Conservation (phyloP, 805 yeast species). For the Sugiyamaella marilandica region DNA sequence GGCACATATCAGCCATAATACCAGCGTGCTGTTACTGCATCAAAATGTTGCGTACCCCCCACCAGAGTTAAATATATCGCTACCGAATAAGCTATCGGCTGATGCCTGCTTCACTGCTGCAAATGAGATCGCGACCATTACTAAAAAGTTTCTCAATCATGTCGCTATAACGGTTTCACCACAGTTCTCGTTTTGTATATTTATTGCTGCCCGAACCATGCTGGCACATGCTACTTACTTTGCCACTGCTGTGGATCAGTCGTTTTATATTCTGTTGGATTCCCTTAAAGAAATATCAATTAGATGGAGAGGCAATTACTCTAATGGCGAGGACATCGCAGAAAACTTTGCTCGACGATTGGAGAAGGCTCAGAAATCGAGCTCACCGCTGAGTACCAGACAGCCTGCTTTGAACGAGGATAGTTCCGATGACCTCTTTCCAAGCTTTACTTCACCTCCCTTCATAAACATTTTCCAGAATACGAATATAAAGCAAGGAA, state of each 20-base stretch:
- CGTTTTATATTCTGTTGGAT: constrained; percentile 10
- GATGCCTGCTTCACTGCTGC: constrained; percentile 17
- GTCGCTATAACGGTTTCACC: constrained; percentile 13
- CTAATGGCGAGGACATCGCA: constrained; percentile 15
- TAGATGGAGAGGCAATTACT: constrained; percentile 12
- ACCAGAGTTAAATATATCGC: constrained; percentile 3
- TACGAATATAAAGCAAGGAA: not conserved
- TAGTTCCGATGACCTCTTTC: not conserved
- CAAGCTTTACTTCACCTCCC: not conserved
- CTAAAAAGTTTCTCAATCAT: constrained; percentile 10
- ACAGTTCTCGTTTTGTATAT: constrained; percentile 16
- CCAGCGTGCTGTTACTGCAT: constrained; percentile 15
- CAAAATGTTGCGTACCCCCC: constrained; percentile 17
- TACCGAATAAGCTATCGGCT: constrained; percentile 8
- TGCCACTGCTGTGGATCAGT: constrained; percentile 1
- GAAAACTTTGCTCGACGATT: constrained; percentile 14
- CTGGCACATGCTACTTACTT: constrained; percentile 11
- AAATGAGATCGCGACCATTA: constrained; percentile 14
- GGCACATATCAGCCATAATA: constrained; percentile 15
- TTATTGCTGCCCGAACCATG: constrained; percentile 16
- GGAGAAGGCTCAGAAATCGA: constrained; percentile 5
- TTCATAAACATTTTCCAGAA: not conserved
- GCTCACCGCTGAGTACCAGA: not conserved
- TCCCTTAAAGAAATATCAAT: constrained; percentile 15
- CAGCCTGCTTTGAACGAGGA: not conserved